Evolutionary conservation across 768 basidiomycete genomes (phyloP).

Genomic region (Pleurotus tuoliensis): DNA sequence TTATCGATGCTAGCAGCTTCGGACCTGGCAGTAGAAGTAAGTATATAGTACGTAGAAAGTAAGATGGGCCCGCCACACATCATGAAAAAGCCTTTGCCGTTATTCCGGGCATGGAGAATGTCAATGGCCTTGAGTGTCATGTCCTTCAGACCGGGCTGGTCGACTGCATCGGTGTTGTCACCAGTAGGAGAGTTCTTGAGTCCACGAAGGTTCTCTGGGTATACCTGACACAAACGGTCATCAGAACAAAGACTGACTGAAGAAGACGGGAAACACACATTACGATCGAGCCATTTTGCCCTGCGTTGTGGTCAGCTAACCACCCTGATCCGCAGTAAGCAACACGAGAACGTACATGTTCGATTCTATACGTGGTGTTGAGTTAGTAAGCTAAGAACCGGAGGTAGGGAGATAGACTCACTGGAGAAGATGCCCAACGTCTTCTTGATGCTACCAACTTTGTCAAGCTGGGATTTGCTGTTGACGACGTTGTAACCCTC

Average conservation of each 20-base stretch:
- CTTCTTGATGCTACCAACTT: conserved; percentile 28
- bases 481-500: conserved; percentile 39
- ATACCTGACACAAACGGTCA: conserved; percentile 18
- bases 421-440: conserved; percentile 41
- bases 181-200: conserved; percentile 37
- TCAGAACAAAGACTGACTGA: neutral
- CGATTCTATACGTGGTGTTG: conserved; percentile 10
- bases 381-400: neutral
- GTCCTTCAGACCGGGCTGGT: conserved; percentile 45
- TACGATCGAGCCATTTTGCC: conserved; percentile 43
- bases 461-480: conserved; percentile 30
- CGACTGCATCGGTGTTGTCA: conserved; percentile 35
- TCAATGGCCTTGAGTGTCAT: conserved; percentile 46
- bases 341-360: conserved; percentile 15
- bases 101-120: conserved; percentile 33
- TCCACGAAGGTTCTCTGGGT: conserved; percentile 31
- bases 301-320: conserved; percentile 13
- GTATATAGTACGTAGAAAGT: neutral
- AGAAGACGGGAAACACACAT: conserved; percentile 17
- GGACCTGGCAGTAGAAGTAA: conserved; percentile 19
- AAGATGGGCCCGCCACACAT: conserved; percentile 21
- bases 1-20: conserved; percentile 45
- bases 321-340: neutral
- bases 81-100: conserved; percentile 41
- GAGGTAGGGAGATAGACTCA: conserved; percentile 12